A percentile compares a stretch with the other conserved stretches of the same genome.
Conservation (phyloP, 129 eudicot species). For the Helianthus annuus region DNA sequence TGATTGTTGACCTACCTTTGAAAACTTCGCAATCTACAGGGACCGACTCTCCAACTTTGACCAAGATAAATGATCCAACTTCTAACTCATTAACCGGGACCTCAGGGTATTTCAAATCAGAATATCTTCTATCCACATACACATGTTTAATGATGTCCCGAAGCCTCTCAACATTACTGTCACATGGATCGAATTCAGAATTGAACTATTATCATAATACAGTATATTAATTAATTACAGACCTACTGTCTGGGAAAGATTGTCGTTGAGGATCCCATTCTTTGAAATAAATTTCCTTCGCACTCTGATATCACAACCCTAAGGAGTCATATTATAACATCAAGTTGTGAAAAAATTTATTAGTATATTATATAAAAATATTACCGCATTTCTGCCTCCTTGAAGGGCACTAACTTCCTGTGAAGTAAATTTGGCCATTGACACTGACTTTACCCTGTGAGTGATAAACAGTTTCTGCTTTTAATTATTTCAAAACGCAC, state of each 20-base stretch:
- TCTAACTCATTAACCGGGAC: conserved; percentile 79
- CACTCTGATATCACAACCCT: conserved; percentile 52
- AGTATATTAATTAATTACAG: conserved; percentile 15
- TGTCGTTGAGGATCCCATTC: conserved; percentile 93
- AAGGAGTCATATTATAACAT: conserved; percentile 15
- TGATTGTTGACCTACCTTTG: conserved; percentile 88
- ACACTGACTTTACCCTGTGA: conserved; percentile 88
- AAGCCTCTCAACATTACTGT: conserved; percentile 85
- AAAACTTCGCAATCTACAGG: conserved; percentile 96
- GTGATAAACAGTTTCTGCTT: conserved; percentile 17
- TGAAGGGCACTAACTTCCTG: conserved; percentile 80
- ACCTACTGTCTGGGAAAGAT: conserved; percentile 90
- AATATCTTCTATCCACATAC: conserved; percentile 86
- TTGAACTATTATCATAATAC: conserved; percentile 1
- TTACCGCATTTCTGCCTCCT: conserved; percentile 97
- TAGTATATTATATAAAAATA: conserved; percentile 1
- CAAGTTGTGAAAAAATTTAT: neutral
- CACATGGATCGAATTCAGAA: conserved; percentile 23
- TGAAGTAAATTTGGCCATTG: conserved; percentile 79
- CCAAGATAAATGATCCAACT: conserved; percentile 94
- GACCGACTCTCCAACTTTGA: conserved; percentile 99
- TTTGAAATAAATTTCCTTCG: conserved; percentile 79
- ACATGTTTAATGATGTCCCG: conserved; percentile 89
- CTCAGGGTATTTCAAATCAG: conserved; percentile 67
- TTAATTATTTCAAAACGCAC: neutral